phyloP scores from a whole-genome alignment of 1,284 basidiomycete species.

The Xerocomus minutiporus region DNA sequence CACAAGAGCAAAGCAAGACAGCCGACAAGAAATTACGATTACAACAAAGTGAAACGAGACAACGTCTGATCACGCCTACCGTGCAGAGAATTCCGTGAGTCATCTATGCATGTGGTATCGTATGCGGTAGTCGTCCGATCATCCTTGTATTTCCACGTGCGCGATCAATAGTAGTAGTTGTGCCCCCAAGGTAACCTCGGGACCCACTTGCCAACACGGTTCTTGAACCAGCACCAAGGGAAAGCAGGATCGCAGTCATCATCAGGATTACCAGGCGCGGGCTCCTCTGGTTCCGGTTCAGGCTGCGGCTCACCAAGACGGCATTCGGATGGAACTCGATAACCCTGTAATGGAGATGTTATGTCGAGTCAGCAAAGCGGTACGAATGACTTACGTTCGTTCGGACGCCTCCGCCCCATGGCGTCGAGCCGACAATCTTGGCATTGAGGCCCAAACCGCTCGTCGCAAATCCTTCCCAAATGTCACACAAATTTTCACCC shows the following conservation, averaged over 20 bases:
- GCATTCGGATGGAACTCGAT: constrained; percentile 28
- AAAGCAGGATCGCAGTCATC: constrained; percentile 21
- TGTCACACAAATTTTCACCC: constrained; percentile 87
- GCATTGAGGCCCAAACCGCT: constrained; percentile 81
- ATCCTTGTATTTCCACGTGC: constrained; percentile 11
- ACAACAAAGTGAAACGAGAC: background rate
- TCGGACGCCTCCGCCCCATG: constrained; percentile 91
- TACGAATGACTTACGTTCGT: constrained; percentile 42
- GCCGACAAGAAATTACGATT: background rate
- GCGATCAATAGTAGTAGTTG: constrained; percentile 24
- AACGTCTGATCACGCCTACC: constrained; percentile 1
- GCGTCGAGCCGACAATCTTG: constrained; percentile 69
- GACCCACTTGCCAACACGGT: constrained; percentile 20
- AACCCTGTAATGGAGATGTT: constrained; percentile 22
- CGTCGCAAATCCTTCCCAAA: constrained; percentile 84
- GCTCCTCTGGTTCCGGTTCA: constrained; percentile 24
- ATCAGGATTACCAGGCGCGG: constrained; percentile 30
- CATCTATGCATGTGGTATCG: constrained; percentile 22
- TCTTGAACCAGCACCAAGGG: constrained; percentile 30
- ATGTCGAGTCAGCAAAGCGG: background rate
- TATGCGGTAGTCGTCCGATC: constrained; percentile 12
- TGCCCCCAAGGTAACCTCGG: constrained; percentile 25
- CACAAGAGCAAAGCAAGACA: constrained; percentile 11
- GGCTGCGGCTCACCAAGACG: constrained; percentile 19
- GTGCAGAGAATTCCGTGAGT: constrained; percentile 7